Evolutionary conservation across 2,329 filamentous ascomycete genomes (phyloP), one percentile per base, ranked within the genome.

Genomic region (Arthrobotrys pseudoclavata): DNA sequence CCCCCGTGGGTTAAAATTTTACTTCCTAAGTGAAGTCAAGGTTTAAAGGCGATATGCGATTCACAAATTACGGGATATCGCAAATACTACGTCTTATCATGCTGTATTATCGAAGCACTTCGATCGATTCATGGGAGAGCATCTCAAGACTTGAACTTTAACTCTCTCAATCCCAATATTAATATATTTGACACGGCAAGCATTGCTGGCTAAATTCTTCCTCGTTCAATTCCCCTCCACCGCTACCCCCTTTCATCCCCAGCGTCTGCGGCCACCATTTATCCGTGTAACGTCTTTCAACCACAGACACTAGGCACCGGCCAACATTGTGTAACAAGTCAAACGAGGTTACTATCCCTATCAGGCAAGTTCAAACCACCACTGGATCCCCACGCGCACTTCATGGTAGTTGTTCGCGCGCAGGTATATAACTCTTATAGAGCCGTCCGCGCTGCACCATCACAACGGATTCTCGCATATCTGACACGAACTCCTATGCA

Each of bases 381-480:
- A 42, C 31, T 26, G 20, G 10, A 2, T 13, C 12, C 20, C 34
- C 31, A 26, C 55, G 34, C 55, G 34, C 53, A 60, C 34, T 40
- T 60, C 10, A 42, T 3, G 20, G 20, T 26, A 24, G 5, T 29
- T 42, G 18, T 7, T 20, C 55, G 20, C 55, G 52, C 55, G 15
- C 55, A 42, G 18, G 5, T 18, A 37, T n/a, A 60, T 42, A 20
- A n/a, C 29, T 6, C 12, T 40, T 60, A 53, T 53, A 52, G 47
- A 53, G 18, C 24, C 24, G 34, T 42, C n/a, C 12, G 22, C 31
- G 34, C 55, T 13, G 18, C 31, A 60, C 55, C 20, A 22, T 45
- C n/a, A 60, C 40, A 60, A 15, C 64, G 64, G 64, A 55, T 60
- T 34, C 64, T 68, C 64, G 50, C 64, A 68, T 55, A 48, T 42